Conservation (phyloP, 1,139 yeast genomes). For the Hyphopichia wangnamkhiaoensis region DNA sequence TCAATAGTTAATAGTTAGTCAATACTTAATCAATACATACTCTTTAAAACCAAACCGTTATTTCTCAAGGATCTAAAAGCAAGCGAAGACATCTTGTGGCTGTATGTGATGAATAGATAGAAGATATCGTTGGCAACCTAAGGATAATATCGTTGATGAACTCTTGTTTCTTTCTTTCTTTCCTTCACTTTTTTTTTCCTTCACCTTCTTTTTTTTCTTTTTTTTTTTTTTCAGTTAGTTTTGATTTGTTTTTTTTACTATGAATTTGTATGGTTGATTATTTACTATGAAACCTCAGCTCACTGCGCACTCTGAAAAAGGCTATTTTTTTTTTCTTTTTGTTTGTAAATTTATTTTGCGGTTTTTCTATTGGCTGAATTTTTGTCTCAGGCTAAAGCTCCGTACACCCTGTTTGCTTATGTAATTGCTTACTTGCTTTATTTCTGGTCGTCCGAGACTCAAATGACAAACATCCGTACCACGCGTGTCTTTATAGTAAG, state of each 20-base stretch:
- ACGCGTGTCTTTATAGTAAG: too few species aligned
- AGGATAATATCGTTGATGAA: too few species aligned
- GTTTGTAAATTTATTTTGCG: conserved; percentile 8
- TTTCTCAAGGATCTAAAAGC: conserved; percentile 58
- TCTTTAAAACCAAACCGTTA: conserved; percentile 46
- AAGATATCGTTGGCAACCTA: too few species aligned
- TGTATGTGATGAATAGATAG: background rate
- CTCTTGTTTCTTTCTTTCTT: background rate
- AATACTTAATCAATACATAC: conserved; percentile 23
- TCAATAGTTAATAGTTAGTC: conserved; percentile 6
- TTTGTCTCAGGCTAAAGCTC: background rate
- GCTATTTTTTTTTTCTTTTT: conserved; percentile 4
- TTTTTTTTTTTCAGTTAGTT: background rate
- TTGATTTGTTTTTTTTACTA: background rate
- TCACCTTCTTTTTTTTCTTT: background rate
- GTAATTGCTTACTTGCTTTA: too few species aligned
- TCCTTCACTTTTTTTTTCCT: background rate
- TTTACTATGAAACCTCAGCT: too few species aligned
- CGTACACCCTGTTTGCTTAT: too few species aligned
- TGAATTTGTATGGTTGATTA: too few species aligned
- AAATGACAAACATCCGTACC: too few species aligned
- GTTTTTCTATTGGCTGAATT: conserved; percentile 8
- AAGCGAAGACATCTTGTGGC: conserved; percentile 37
- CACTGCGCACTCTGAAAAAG: too few species aligned
- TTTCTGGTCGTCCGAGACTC: too few species aligned